Evolutionary conservation across 805 yeast species (phyloP).

Genomic region (Lipomyces orientalis): DNA sequence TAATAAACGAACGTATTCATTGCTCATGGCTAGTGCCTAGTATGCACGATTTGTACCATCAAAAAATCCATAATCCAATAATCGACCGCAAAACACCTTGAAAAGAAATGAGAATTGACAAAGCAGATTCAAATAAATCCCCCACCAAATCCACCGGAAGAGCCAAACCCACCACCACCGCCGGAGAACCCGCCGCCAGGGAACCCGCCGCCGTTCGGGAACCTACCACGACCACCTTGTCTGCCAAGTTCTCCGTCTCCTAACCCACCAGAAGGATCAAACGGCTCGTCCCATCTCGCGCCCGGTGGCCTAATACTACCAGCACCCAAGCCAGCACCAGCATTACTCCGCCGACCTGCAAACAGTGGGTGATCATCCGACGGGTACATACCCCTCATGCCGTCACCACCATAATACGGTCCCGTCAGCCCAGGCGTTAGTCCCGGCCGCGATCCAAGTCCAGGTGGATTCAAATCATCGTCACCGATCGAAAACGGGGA

Average conservation of each 20-base stretch:
- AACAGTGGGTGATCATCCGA: slow-evolving; percentile 37
- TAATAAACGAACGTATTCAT: not conserved
- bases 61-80: not conserved
- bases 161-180: slow-evolving; percentile 28
- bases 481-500: slow-evolving; percentile 46
- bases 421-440: slow-evolving; percentile 40
- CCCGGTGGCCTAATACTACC: slow-evolving; percentile 46
- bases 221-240: slow-evolving; percentile 6
- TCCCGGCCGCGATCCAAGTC: slow-evolving; percentile 47
- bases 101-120: not conserved
- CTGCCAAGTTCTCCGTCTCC: slow-evolving; percentile 1
- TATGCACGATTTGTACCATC: not conserved
- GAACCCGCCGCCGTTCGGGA: slow-evolving; percentile 4
- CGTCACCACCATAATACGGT: slow-evolving; percentile 24
- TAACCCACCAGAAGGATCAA: slow-evolving; percentile 33
- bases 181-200: slow-evolving; percentile 8
- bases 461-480: slow-evolving; percentile 50
- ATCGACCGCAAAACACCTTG: not conserved
- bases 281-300: slow-evolving; percentile 50
- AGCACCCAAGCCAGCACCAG: slow-evolving; percentile 27
- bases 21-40: not conserved
- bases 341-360: slow-evolving; percentile 37
- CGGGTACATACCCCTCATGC: slow-evolving; percentile 38
- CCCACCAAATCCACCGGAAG: slow-evolving; percentile 29
- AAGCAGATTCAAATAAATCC: slow-evolving; percentile 3